Evolutionary conservation across 257 asterid species (phyloP).

Genomic region (Buddleja alternifolia): DNA sequence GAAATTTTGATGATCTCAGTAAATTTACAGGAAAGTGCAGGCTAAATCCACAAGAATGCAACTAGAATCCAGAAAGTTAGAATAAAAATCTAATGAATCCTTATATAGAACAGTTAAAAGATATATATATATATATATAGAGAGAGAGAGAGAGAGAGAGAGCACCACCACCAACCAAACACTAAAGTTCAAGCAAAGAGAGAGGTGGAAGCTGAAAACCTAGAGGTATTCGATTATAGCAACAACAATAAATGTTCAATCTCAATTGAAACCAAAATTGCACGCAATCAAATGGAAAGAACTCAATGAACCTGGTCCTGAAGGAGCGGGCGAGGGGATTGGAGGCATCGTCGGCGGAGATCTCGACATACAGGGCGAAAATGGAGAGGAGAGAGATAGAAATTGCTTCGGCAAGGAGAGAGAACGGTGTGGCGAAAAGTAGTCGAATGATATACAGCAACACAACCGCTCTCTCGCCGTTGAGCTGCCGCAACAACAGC

Average conservation of each 20-base stretch:
- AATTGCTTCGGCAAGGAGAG: constrained; percentile 61
- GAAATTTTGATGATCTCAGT: neutral
- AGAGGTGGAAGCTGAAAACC: neutral
- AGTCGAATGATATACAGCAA: constrained; percentile 56
- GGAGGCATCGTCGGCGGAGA: constrained; percentile 62
- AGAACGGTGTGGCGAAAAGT: constrained; percentile 52
- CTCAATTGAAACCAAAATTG: constrained; percentile 23
- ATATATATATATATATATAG: too few relatives aligned
- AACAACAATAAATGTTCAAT: neutral
- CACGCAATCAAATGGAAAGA: neutral
- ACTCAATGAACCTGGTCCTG: constrained; percentile 60
- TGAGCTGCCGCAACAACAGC: constrained; percentile 60
- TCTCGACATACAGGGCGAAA: constrained; percentile 76
- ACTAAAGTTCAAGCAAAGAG: constrained; percentile 1
- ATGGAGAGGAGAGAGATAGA: constrained; percentile 61
- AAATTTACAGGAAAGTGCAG: neutral
- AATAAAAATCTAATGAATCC: neutral
- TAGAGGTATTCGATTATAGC: neutral
- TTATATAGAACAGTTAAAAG: neutral
- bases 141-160: neutral
- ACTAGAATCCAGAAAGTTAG: neutral
- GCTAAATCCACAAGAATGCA: neutral
- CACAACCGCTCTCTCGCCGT: constrained; percentile 95
- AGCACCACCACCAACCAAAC: neutral
- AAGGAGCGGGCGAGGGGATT: constrained; percentile 55